phyloP scores from a whole-genome alignment of 805 yeast species.

The Lipomyces kockii region DNA sequence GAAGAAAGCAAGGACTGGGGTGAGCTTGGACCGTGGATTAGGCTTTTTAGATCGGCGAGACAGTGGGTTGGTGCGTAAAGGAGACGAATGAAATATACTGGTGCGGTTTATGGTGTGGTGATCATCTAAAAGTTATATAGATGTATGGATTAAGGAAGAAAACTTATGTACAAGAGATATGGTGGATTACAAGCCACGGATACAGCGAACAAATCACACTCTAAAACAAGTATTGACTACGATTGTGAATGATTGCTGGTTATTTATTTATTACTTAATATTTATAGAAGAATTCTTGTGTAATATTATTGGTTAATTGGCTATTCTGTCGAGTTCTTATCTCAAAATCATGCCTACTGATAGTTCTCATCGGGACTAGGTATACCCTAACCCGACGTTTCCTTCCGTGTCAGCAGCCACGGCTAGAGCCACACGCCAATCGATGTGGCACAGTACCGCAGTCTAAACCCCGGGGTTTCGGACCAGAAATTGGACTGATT shows the following conservation, averaged over 20 bases:
- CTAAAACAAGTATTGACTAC: not conserved
- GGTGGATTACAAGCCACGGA: not conserved
- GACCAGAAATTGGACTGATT: no score
- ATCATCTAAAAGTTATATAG: not conserved
- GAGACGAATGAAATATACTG: not conserved
- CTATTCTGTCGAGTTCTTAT: not conserved
- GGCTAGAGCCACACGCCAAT: no score
- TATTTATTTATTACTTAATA: not conserved
- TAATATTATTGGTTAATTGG: not conserved
- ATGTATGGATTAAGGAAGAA: not conserved
- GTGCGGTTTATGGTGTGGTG: not conserved
- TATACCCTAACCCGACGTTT: no score
- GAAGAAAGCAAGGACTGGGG: constrained; percentile 64
- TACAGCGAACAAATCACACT: not conserved
- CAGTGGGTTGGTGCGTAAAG: constrained; percentile 68
- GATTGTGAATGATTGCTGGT: not conserved
- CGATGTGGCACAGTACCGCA: no score
- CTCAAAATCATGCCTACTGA: not conserved
- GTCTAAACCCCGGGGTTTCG: no score
- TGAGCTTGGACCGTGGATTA: constrained; percentile 93
- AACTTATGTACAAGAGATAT: not conserved
- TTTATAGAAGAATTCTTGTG: not conserved
- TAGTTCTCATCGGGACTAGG: no score
- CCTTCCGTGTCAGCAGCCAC: no score
- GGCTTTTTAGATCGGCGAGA: constrained; percentile 90